These are phyloP conservation scores for Sporothrix brasiliensis DNA, from an alignment of 2,329 filamentous ascomycete species.

Conservation along the genomic window DNA sequence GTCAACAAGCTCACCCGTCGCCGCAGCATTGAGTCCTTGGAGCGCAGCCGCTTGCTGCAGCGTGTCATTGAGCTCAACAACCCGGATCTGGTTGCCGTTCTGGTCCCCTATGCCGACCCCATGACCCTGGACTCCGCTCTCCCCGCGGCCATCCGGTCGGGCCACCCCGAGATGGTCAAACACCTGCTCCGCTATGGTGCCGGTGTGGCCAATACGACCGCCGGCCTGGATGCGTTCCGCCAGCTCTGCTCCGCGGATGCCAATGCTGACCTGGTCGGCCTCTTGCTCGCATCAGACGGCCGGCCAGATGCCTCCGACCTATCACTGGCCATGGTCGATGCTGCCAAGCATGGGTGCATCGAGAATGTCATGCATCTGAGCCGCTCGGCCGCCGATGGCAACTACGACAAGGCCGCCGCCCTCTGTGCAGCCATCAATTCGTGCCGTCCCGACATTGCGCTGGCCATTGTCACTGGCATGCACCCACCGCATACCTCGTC, in stretches of 20 bases:
- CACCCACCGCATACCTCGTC: constrained; percentile 54
- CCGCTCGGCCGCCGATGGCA: constrained; percentile 57
- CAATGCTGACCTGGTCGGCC: constrained; percentile 51
- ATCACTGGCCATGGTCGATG: constrained; percentile 57
- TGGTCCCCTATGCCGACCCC: constrained; percentile 57
- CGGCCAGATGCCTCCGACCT: constrained; percentile 49
- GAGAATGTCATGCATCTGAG: constrained; percentile 56
- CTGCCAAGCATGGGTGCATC: constrained; percentile 53
- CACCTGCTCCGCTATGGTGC: constrained; percentile 57
- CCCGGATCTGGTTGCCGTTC: constrained; percentile 56
- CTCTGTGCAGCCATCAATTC: constrained; percentile 54
- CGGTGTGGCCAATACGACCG: constrained; percentile 51
- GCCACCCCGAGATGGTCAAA: constrained; percentile 50
- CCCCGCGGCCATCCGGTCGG: constrained; percentile 52
- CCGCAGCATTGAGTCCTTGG: constrained; percentile 54
- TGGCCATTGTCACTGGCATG: constrained; percentile 58
- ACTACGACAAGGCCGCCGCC: constrained; percentile 56
- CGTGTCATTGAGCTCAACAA: constrained; percentile 60
- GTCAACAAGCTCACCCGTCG: constrained; percentile 53
- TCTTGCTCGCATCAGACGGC: constrained; percentile 55
- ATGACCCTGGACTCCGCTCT: constrained; percentile 55
- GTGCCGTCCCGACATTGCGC: constrained; percentile 56
- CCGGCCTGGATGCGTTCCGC: constrained; percentile 58
- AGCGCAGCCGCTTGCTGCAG: constrained; percentile 52
- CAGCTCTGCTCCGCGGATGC: constrained; percentile 53